A percentile compares a stretch with the other conserved stretches of the same genome.
These are phyloP conservation scores for Marasmius tenuissimus DNA, from an alignment of 1,284 basidiomycete genomes.

Conservation along the genomic window DNA sequence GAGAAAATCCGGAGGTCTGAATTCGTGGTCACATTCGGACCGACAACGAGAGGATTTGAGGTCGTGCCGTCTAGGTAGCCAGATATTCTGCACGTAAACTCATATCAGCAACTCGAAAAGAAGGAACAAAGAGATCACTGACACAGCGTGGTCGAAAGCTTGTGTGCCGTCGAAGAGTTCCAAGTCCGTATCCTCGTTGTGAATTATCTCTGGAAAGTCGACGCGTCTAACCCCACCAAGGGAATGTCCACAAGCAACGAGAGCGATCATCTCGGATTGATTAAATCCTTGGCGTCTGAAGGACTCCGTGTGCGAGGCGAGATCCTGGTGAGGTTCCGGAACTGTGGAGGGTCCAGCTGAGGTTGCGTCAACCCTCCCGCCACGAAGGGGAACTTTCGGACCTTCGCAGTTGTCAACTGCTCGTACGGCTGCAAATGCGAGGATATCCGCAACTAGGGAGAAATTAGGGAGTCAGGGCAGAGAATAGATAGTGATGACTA, in stretches of 20 bases:
- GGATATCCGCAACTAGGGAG: conserved; percentile 26
- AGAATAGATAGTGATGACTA: neutral
- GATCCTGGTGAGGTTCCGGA: conserved; percentile 28
- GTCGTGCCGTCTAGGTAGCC: conserved; percentile 10
- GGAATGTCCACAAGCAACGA: conserved; percentile 32
- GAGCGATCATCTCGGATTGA: conserved; percentile 30
- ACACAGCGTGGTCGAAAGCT: conserved; percentile 25
- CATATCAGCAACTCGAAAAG: neutral
- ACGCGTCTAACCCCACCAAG: conserved; percentile 31
- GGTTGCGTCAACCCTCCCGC: conserved; percentile 28
- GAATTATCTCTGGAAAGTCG: conserved; percentile 28
- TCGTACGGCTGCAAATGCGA: conserved; percentile 26
- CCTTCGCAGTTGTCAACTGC: conserved; percentile 26
- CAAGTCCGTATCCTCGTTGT: conserved; percentile 1
- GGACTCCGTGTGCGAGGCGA: conserved; percentile 22
- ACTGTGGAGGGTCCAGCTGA: conserved; percentile 25
- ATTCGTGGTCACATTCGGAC: conserved; percentile 3
- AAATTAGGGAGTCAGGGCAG: neutral
- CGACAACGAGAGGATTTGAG: conserved; percentile 8
- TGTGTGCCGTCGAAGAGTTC: conserved; percentile 20
- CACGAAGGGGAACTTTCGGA: conserved; percentile 28
- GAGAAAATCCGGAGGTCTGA: conserved; percentile 11
- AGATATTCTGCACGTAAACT: neutral
- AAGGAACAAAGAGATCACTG: conserved; percentile 7
- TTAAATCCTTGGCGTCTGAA: conserved; percentile 29